Conservation (phyloP, 768 basidiomycete genomes). For the Xerocomellus dryophilus region DNA sequence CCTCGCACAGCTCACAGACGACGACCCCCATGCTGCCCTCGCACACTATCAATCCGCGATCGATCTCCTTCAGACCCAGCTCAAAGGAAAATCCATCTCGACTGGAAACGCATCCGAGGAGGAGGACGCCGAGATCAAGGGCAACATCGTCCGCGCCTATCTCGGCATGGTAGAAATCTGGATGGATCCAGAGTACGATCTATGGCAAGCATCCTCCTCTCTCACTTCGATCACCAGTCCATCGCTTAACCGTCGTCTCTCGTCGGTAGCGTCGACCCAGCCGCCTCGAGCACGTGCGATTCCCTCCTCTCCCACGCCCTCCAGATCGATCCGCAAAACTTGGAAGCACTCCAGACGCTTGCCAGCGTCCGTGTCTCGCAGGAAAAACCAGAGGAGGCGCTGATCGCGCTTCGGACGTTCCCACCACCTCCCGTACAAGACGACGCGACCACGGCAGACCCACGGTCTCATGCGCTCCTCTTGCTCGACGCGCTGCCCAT, state of each 20-base stretch:
- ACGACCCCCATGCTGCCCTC: constrained; percentile 70
- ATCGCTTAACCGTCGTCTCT: neutral
- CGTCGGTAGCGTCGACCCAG: constrained; percentile 66
- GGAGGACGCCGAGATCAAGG: constrained; percentile 50
- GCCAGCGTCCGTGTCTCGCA: constrained; percentile 91
- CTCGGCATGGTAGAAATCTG: constrained; percentile 92
- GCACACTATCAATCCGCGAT: constrained; percentile 79
- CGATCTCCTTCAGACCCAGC: constrained; percentile 59
- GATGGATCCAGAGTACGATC: constrained; percentile 89
- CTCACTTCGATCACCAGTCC: neutral
- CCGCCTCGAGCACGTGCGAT: constrained; percentile 81
- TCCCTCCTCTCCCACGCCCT: constrained; percentile 70
- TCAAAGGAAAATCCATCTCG: constrained; percentile 69
- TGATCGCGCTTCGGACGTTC: constrained; percentile 34
- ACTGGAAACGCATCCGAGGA: constrained; percentile 34
- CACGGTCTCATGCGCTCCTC: constrained; percentile 36
- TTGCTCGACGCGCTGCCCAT: constrained; percentile 48
- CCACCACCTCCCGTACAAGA: constrained; percentile 17
- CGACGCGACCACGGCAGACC: neutral
- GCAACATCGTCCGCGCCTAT: constrained; percentile 72
- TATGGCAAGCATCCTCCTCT: constrained; percentile 56
- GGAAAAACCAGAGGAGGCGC: constrained; percentile 76
- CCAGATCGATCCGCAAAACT: constrained; percentile 66
- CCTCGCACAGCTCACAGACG: constrained; percentile 80
- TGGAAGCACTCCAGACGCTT: constrained; percentile 75